These are phyloP conservation scores for Suillus spraguei DNA, from an alignment of 768 basidiomycete genomes.

Conservation along the genomic window DNA sequence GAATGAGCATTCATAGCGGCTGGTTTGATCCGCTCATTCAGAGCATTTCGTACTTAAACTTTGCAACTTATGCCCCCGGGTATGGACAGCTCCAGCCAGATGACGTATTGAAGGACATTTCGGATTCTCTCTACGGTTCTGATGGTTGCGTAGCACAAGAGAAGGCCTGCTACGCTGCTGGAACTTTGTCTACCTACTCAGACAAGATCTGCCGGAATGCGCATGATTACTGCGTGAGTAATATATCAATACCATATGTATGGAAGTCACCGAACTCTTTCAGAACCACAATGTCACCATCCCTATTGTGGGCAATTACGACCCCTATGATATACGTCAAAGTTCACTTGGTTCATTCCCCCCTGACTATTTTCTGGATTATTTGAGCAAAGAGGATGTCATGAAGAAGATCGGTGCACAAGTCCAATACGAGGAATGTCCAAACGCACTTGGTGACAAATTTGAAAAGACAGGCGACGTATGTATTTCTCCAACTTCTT, in stretches of 20 bases:
- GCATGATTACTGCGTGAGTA: constrained; percentile 57
- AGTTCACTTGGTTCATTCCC: constrained; percentile 55
- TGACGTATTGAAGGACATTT: constrained; percentile 47
- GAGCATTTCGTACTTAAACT: constrained; percentile 59
- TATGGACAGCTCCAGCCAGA: constrained; percentile 63
- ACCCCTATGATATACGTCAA: constrained; percentile 61
- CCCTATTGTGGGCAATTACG: constrained; percentile 54
- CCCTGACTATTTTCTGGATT: constrained; percentile 55
- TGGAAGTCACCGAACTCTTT: constrained; percentile 4
- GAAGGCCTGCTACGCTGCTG: constrained; percentile 58
- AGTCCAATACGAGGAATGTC: constrained; percentile 49
- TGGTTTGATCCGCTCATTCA: constrained; percentile 71
- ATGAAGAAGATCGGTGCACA: constrained; percentile 55
- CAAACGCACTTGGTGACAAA: constrained; percentile 41
- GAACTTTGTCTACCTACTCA: constrained; percentile 41
- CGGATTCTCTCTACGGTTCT: constrained; percentile 46
- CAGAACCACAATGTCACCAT: constrained; percentile 49
- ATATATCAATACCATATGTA: background rate
- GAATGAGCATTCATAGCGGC: constrained; percentile 40
- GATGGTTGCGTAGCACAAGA: constrained; percentile 59
- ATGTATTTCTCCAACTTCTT: constrained; percentile 20
- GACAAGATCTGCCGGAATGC: constrained; percentile 52
- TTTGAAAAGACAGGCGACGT: constrained; percentile 62
- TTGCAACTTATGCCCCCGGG: constrained; percentile 63
- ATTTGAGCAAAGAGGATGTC: constrained; percentile 40